Base-by-base conservation (phyloP, 345 rosid species). In the Syzygium grande region DNA sequence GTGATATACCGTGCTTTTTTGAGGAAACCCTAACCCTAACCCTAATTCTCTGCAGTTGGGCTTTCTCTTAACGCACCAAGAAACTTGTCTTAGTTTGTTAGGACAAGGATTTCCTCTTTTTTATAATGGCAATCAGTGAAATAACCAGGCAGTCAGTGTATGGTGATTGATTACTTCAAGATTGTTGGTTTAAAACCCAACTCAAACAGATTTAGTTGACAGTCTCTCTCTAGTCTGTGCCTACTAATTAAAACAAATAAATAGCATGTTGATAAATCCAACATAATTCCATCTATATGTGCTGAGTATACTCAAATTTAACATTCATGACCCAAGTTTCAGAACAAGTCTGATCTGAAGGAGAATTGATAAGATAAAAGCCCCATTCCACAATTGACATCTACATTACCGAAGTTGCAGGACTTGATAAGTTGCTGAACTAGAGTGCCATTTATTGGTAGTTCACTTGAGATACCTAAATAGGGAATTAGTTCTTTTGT, bases 21-120 rank as follows among this genome's bases (percentile, higher is more conserved):
- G 16, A 79, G 77, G 85, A 80, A 87, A 87, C 11, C 65, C 65
- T 58, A 58, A 58, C 88, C 85, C 88, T 79, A 87, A 78, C 88
- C 77, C 88, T 54, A 87, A 87, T 52, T 77, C 17, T 30, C 85
- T n/a, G 41, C 58, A 16, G 34, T 13, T 51, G n/a, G 85, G 34
- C 25, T 27, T 51, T 51, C 58, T 84, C 59, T 51, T 11, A 29
- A 34, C 85, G 17, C 22, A 14, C 55, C 34, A 27, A 46, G 59
- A 43, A 84, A n/a, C 85, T 14, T 51, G 85, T 51, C 58, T n/a
- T 22, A 2, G 56, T n/a, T 84, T n/a, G 21, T 3, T n/a, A 43
- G n/a, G 58, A n/a, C 65, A 59, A 59, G 30, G 30, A 15, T n/a
- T 54, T 84, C 58, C 49, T 15, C 43, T 84, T 51, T 84, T 30